Evolutionary conservation across 768 basidiomycete species (phyloP).

Genomic region (Panaeolus papilionaceus): DNA sequence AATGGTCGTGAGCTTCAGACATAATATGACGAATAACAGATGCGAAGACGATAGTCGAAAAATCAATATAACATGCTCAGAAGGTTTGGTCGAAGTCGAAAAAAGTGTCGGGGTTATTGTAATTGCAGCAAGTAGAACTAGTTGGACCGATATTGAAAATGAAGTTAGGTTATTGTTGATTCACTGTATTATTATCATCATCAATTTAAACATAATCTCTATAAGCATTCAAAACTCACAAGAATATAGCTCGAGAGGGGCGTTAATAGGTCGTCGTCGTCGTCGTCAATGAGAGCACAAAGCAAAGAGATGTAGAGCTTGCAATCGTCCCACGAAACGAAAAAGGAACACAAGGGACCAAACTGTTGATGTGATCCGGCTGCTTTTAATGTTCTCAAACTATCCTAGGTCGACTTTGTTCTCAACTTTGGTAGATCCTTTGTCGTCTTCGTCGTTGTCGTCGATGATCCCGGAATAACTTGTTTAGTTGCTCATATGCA

Average conservation of each 20-base stretch:
- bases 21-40: conserved; percentile 19
- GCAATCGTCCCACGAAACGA: conserved; percentile 16
- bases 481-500: conserved; percentile 13
- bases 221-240: conserved; percentile 19
- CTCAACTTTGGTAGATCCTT: conserved; percentile 12
- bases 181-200: background rate
- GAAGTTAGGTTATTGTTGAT: background rate
- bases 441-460: conserved; percentile 1
- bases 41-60: conserved; percentile 29
- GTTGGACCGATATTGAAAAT: background rate
- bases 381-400: conserved; percentile 6
- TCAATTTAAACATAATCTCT: no score
- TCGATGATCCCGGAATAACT: background rate
- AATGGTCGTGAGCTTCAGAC: conserved; percentile 32
- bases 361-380: conserved; percentile 23
- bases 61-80: conserved; percentile 40
- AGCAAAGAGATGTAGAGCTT: conserved; percentile 15
- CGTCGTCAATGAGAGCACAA: conserved; percentile 29
- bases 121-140: background rate
- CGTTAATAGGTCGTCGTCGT: conserved; percentile 31
- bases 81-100: conserved; percentile 20
- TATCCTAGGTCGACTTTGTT: background rate
- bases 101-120: conserved; percentile 17
- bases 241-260: conserved; percentile 18
- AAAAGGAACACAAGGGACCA: conserved; percentile 21